These are phyloP conservation scores for Clarireedia homoeocarpa DNA, from an alignment of 2,329 filamentous ascomycete species.

Conservation along the genomic window DNA sequence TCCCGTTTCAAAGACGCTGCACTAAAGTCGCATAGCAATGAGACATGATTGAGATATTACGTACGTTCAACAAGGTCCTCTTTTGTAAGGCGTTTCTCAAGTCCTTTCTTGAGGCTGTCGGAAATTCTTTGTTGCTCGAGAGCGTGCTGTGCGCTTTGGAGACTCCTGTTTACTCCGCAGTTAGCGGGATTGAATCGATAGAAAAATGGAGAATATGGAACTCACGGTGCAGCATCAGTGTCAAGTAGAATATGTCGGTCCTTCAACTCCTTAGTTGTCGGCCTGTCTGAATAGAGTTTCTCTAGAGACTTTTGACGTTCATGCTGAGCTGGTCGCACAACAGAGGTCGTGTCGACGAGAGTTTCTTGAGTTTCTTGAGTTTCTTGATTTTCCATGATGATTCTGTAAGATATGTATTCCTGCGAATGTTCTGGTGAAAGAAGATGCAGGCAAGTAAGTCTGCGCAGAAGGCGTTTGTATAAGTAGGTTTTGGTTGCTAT, in stretches of 20 bases:
- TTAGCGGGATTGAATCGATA: constrained; percentile 10
- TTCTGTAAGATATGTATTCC: too few species aligned
- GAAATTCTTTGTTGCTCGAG: constrained; percentile 56
- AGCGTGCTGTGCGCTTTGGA: constrained; percentile 54
- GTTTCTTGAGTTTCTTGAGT: constrained; percentile 13
- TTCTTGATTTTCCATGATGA: constrained; percentile 17
- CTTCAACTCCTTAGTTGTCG: constrained; percentile 57
- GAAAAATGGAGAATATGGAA: constrained; percentile 9
- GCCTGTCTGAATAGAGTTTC: constrained; percentile 64
- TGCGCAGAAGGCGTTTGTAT: too few species aligned
- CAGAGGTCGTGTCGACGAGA: constrained; percentile 38
- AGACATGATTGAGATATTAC: constrained; percentile 23
- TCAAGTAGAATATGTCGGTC: constrained; percentile 60
- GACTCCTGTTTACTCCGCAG: constrained; percentile 37
- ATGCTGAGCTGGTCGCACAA: constrained; percentile 40
- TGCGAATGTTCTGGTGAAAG: too few species aligned
- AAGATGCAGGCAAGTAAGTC: too few species aligned
- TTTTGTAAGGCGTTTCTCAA: constrained; percentile 57
- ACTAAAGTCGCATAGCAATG: background rate
- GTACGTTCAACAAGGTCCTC: constrained; percentile 73
- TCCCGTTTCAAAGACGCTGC: background rate
- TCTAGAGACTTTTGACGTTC: constrained; percentile 62
- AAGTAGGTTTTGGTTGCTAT: too few species aligned
- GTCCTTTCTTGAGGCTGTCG: constrained; percentile 56
- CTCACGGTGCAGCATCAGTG: constrained; percentile 59